phyloP scores from a whole-genome alignment of 2,329 filamentous ascomycete species.

The Colletotrichum scovillei region DNA sequence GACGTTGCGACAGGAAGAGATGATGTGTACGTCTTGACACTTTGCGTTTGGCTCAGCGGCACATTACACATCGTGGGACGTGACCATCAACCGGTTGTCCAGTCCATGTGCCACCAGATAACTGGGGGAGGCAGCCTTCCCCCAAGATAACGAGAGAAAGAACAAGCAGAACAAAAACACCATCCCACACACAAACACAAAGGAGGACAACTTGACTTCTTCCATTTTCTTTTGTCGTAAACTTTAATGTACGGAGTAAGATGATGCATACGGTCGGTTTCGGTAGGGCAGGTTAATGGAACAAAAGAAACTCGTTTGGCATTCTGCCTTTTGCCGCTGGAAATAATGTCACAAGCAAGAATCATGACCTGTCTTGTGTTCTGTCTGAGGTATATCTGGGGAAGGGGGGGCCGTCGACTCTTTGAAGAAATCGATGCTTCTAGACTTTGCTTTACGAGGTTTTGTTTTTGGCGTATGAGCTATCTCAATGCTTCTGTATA shows the following conservation, averaged over 20 bases:
- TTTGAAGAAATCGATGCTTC: background rate
- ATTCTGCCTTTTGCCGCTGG: slow-evolving; percentile 7
- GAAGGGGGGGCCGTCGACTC: background rate
- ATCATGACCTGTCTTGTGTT: too few species aligned
- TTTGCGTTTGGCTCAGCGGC: background rate
- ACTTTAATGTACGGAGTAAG: slow-evolving; percentile 35
- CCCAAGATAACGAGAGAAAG: background rate
- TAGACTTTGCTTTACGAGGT: background rate
- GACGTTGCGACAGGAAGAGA: background rate
- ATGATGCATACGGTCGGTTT: slow-evolving; percentile 36
- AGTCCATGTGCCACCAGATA: background rate
- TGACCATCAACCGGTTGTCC: background rate
- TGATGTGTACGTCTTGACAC: background rate
- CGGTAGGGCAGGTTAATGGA: slow-evolving; percentile 33
- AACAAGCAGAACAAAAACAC: background rate
- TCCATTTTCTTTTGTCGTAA: slow-evolving; percentile 36
- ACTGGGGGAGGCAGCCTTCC: slow-evolving; percentile 4
- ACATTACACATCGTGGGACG: slow-evolving; percentile 5
- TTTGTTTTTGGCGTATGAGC: background rate
- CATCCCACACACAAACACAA: background rate
- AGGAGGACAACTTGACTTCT: slow-evolving; percentile 5
- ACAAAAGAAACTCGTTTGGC: slow-evolving; percentile 27
- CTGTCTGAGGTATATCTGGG: background rate
- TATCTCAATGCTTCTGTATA: background rate
- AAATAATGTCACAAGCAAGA: too few species aligned